Base-by-base conservation (phyloP, 2,329 filamentous ascomycete genomes). In the Saccharata proteae region DNA sequence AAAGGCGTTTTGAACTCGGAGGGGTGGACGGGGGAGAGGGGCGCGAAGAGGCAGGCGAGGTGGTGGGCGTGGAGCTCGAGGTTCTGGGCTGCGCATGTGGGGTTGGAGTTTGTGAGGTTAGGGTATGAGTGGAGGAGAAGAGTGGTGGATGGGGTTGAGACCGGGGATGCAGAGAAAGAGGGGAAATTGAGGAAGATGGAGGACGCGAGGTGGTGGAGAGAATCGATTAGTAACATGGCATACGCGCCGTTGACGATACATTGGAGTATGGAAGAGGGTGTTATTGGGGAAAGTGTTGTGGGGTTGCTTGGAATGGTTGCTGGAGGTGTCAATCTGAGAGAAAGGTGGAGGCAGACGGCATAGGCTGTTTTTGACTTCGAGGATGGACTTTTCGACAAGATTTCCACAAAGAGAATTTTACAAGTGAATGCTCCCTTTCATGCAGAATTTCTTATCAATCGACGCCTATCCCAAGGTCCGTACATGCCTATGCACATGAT, bases 181-280 rank as follows among this genome's bases (percentile, higher is more conserved):
- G 54, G 51, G 21, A 59, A 58, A 48, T 61, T 63, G 38, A 61
- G 34, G 40, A 54, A 17, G 21, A 51, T 37, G 31, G 41, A 54
- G 21, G 49, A 52, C 20, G 43, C 46, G 41, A 54, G 48, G 38
- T 85, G 72, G 71, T 76, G 69, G 64, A 73, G 68, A 48, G 71
- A 77, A 47, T 58, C 88, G 32, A 62, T 74, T 13, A 69, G 76
- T 24, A 85, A 84, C 56, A 49, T 73, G 39, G 75, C 79, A 18
- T 93, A 82, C 74, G 74, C 80, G 34, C 84, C 86, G 18, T 62
- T 93, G 51, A 88, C 82, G 38, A 48, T 88, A 34, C 84, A 94
- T 60, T 93, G 81, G 78, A 79, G 82, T 46, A 54, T 77, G 23
- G 74, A 80, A 38, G 61, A 70, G 35, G 82, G 80, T 0, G 50